Percentiles rank a stretch among this genome's conserved stretches.
Evolutionary conservation across 177 flowering plant species (phyloP).

Genomic region (Vitis hybrid): DNA sequence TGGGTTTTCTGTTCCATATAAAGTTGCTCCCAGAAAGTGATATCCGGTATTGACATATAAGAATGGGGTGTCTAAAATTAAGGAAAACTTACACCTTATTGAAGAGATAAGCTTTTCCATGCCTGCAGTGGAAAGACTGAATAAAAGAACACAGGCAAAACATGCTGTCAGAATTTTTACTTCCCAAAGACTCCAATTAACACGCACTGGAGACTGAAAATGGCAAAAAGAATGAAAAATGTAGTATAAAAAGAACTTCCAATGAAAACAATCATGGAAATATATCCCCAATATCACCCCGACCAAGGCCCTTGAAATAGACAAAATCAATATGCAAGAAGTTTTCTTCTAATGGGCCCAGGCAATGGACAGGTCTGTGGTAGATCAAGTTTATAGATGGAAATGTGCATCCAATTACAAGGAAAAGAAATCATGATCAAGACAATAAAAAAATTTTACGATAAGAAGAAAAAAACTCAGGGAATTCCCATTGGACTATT

Average conservation of each 20-base stretch:
- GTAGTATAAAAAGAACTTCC: not conserved
- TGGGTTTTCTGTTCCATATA: not conserved
- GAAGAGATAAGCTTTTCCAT: conserved; percentile 88
- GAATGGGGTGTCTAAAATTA: conserved; percentile 17
- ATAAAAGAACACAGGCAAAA: conserved; percentile 33
- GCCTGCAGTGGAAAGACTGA: conserved; percentile 72
- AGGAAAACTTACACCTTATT: conserved; percentile 71
- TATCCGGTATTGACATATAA: not conserved
- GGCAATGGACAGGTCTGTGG: too few relatives aligned
- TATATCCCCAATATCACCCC: too few relatives aligned
- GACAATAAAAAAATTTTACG: not conserved
- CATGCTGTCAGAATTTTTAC: conserved; percentile 21
- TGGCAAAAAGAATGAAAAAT: not conserved
- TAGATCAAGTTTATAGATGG: not conserved
- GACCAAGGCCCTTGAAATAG: too few relatives aligned
- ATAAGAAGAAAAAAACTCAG: not conserved
- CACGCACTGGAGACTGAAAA: conserved; percentile 3
- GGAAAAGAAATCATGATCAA: not conserved
- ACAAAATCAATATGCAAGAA: too few relatives aligned
- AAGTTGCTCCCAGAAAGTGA: not conserved
- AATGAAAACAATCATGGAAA: not conserved
- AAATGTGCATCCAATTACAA: not conserved
- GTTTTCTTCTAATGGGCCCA: too few relatives aligned
- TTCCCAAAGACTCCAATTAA: conserved; percentile 2
- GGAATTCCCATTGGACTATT: not conserved